phyloP scores from a whole-genome alignment of 1,284 basidiomycete species.

The Austropuccinia psidii region DNA sequence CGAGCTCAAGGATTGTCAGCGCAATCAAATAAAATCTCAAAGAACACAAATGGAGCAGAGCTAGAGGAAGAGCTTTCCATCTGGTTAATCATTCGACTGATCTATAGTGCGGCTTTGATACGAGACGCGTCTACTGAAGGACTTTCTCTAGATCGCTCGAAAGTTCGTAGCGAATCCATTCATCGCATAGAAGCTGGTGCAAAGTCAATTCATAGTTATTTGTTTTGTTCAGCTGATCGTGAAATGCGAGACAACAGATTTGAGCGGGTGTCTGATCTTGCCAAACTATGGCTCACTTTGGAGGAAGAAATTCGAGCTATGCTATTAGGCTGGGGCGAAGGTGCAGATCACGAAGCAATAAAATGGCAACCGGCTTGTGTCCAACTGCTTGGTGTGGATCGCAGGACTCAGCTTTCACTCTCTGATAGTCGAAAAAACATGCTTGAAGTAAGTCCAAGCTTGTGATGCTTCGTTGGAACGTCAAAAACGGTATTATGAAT shows the following conservation, averaged over 20 bases:
- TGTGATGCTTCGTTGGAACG: background rate
- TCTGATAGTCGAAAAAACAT: background rate
- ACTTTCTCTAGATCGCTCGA: background rate
- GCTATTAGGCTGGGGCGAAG: conserved; percentile 7
- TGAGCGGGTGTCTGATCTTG: conserved; percentile 19
- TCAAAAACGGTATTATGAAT: background rate
- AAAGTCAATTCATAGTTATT: conserved; percentile 19
- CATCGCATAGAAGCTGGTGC: conserved; percentile 9
- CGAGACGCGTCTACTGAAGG: background rate
- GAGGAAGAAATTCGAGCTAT: conserved; percentile 33
- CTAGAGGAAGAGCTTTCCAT: conserved; percentile 32
- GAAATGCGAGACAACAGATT: conserved; percentile 13
- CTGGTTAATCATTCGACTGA: conserved; percentile 22
- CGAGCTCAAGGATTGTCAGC: conserved; percentile 12
- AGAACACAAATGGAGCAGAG: background rate
- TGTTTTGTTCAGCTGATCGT: conserved; percentile 20
- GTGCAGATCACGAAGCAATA: background rate
- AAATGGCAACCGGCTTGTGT: background rate
- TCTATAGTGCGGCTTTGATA: conserved; percentile 22
- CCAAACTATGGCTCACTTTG: conserved; percentile 28
- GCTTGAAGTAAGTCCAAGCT: background rate
- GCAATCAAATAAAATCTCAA: background rate
- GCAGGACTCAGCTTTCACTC: conserved; percentile 30
- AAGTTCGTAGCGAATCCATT: conserved; percentile 13
- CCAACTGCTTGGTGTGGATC: conserved; percentile 21